phyloP scores from a whole-genome alignment of 169 alveolate species.

The Cryptosporidium canis region DNA sequence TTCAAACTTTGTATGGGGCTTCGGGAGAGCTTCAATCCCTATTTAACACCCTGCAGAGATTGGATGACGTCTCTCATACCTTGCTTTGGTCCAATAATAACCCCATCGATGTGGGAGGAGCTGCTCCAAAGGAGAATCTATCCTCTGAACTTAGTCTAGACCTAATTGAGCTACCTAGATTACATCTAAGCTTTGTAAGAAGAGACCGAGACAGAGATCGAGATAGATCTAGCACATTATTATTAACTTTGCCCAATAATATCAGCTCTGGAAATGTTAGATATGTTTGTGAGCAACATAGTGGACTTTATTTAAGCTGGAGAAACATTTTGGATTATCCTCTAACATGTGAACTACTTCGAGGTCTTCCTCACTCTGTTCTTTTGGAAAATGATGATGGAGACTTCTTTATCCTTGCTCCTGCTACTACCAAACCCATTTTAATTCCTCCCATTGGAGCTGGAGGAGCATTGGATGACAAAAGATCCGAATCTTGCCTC shows the following conservation, averaged over 20 bases:
- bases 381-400: constrained; percentile 77
- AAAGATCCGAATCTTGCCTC: too few species aligned
- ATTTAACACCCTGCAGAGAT: constrained; percentile 43
- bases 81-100: constrained; percentile 48
- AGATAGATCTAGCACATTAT: neutral
- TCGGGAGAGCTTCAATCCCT: neutral
- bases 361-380: constrained; percentile 74
- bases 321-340: constrained; percentile 73
- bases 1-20: constrained; percentile 44
- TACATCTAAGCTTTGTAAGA: constrained; percentile 60
- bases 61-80: constrained; percentile 70
- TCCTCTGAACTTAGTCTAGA: constrained; percentile 12
- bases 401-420: constrained; percentile 75
- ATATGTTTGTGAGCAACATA: constrained; percentile 77
- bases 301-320: constrained; percentile 73
- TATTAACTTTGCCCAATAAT: constrained; percentile 12
- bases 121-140: neutral
- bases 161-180: constrained; percentile 69
- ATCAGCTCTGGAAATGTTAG: constrained; percentile 39
- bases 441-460: constrained; percentile 44
- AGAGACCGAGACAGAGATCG: constrained; percentile 53
- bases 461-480: neutral
- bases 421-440: constrained; percentile 73
- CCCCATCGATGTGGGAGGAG: neutral
- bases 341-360: constrained; percentile 68